Evolutionary conservation across 495 filamentous ascomycete species (phyloP).

Genomic region (Chaetomium tenue): DNA sequence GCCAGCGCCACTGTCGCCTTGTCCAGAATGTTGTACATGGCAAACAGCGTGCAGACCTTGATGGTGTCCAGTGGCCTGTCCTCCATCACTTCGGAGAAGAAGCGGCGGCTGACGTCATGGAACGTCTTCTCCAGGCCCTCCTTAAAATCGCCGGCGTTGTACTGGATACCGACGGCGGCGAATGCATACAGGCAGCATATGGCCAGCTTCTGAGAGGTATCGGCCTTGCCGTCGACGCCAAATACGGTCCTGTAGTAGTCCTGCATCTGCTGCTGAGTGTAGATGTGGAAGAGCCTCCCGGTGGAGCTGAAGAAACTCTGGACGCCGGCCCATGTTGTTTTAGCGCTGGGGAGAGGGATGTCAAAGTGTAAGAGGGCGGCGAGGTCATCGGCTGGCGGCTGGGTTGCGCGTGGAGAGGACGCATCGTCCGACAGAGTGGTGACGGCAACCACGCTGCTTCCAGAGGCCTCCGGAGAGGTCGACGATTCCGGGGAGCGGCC

Average conservation of each 20-base stretch:
- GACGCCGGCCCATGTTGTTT: constrained; percentile 26
- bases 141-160: constrained; percentile 26
- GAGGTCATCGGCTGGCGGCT: background rate
- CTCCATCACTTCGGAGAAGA: constrained; percentile 30
- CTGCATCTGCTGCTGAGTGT: constrained; percentile 27
- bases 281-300: constrained; percentile 37
- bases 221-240: constrained; percentile 17
- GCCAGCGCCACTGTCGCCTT: constrained; percentile 33
- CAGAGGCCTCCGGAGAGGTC: background rate
- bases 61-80: constrained; percentile 31
- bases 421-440: background rate
- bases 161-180: constrained; percentile 34
- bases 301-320: constrained; percentile 35
- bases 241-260: constrained; percentile 23
- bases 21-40: constrained; percentile 36
- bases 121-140: constrained; percentile 22
- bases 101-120: constrained; percentile 27
- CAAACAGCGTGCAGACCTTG: constrained; percentile 36
- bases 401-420: background rate
- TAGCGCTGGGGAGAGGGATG: constrained; percentile 33
- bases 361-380: constrained; percentile 20
- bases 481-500: background rate
- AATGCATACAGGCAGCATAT: constrained; percentile 29
- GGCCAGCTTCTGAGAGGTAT: constrained; percentile 19
- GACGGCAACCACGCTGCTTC: background rate